Conservation (phyloP, 768 basidiomycete species). For the Tricholoma sp. region DNA sequence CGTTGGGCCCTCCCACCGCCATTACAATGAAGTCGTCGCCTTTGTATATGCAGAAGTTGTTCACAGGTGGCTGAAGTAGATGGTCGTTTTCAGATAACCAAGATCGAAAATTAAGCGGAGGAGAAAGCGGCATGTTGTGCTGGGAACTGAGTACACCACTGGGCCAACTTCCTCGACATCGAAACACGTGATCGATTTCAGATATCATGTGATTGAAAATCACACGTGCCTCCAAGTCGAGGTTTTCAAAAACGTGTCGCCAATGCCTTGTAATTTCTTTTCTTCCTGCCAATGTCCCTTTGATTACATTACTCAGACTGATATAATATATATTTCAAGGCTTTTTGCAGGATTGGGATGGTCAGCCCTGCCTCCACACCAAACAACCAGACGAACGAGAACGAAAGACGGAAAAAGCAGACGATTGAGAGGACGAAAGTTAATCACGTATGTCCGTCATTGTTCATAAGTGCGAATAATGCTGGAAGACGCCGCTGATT, state of each 20-base stretch:
- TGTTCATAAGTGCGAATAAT: not conserved
- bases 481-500: not conserved
- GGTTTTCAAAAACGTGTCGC: too few relatives aligned
- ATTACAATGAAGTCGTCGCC: constrained; percentile 91
- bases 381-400: constrained; percentile 26
- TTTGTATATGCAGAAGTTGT: constrained; percentile 81
- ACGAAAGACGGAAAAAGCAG: constrained; percentile 42
- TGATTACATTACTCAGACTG: not conserved
- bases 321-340: not conserved
- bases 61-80: constrained; percentile 85
- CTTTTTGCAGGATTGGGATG: constrained; percentile 20
- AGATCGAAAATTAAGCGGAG: constrained; percentile 83
- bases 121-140: constrained; percentile 57
- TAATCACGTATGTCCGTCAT: constrained; percentile 42
- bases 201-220: constrained; percentile 14
- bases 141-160: too few relatives aligned
- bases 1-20: constrained; percentile 94
- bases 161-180: too few relatives aligned
- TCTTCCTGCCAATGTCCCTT: not conserved
- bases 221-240: constrained; percentile 20
- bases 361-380: constrained; percentile 27
- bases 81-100: constrained; percentile 85
- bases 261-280: not conserved
- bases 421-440: constrained; percentile 53
- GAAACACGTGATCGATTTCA: constrained; percentile 11